Percentiles rank a stretch among this genome's conserved stretches.
These are phyloP conservation scores for Falciphora oryzae DNA, from an alignment of 2,329 filamentous ascomycete species.

Conservation along the genomic window DNA sequence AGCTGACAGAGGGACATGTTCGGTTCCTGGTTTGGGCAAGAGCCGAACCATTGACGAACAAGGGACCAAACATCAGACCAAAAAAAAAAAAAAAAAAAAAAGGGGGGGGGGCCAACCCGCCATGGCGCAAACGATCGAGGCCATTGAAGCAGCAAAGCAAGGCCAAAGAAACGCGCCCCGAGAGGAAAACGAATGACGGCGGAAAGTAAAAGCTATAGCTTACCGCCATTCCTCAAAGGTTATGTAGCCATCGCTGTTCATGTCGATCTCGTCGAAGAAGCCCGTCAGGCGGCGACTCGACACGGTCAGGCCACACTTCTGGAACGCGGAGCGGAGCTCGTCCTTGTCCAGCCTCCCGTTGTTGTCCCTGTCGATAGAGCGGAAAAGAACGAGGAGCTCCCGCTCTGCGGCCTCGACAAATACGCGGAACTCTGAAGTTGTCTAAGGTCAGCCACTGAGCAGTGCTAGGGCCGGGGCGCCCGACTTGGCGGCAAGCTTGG, in stretches of 20 bases:
- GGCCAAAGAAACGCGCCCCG: slow-evolving; percentile 7
- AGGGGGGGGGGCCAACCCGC: neutral
- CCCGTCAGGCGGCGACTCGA: slow-evolving; percentile 70
- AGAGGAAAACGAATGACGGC: neutral
- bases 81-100: neutral
- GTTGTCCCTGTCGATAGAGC: slow-evolving; percentile 76
- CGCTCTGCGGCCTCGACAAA: slow-evolving; percentile 86
- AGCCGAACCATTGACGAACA: neutral
- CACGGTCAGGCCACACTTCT: slow-evolving; percentile 70
- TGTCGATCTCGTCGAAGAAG: slow-evolving; percentile 88
- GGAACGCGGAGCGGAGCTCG: slow-evolving; percentile 78
- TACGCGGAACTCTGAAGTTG: slow-evolving; percentile 67
- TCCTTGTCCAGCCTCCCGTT: slow-evolving; percentile 81
- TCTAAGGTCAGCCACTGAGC: slow-evolving; percentile 6
- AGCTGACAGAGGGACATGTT: neutral
- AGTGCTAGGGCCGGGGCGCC: neutral
- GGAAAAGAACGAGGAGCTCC: slow-evolving; percentile 76
- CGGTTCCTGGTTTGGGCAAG: neutral
- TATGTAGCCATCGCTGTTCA: slow-evolving; percentile 81
- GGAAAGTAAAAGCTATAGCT: slow-evolving; percentile 29
- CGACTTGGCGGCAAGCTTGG: neutral
- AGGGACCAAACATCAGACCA: neutral
- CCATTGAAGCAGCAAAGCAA: neutral
- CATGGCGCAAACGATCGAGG: neutral
- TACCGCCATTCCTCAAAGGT: slow-evolving; percentile 97